Evolutionary conservation across 2,329 filamentous ascomycete genomes (phyloP).

Genomic region (Calonectria pseudoturangicola): DNA sequence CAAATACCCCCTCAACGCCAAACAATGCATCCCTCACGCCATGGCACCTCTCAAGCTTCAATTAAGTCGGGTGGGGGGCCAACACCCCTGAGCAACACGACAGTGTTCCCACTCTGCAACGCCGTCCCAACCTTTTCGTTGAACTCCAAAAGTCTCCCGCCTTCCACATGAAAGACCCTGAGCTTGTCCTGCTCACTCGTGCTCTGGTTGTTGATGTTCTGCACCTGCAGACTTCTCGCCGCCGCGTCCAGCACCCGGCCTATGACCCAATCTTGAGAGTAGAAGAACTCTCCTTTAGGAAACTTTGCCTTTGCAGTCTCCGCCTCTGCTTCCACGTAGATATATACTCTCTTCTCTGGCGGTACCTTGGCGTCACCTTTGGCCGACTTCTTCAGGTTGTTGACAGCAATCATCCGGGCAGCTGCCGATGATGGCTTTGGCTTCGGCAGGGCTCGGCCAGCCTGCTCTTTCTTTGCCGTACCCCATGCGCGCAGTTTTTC

Average conservation of each 20-base stretch:
- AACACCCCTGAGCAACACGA: conserved; percentile 90
- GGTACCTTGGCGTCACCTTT: conserved; percentile 92
- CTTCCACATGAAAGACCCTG: conserved; percentile 94
- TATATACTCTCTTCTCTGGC: conserved; percentile 89
- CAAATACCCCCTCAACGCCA: conserved; percentile 47
- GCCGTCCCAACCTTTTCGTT: conserved; percentile 86
- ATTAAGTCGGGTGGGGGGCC: conserved; percentile 86
- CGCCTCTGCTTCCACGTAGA: conserved; percentile 92
- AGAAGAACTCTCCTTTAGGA: conserved; percentile 88
- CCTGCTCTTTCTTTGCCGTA: conserved; percentile 80
- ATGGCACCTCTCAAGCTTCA: conserved; percentile 59
- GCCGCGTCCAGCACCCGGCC: conserved; percentile 88
- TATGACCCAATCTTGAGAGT: conserved; percentile 90
- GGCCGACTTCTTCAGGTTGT: conserved; percentile 87
- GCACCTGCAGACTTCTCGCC: conserved; percentile 84
- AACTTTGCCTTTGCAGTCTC: conserved; percentile 89
- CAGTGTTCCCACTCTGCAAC: conserved; percentile 88
- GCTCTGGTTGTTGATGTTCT: conserved; percentile 88
- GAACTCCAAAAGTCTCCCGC: conserved; percentile 89
- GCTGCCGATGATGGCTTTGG: conserved; percentile 78
- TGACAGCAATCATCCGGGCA: conserved; percentile 80
- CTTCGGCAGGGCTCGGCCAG: conserved; percentile 76
- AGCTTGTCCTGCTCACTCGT: conserved; percentile 86
- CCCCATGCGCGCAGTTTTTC: conserved; percentile 88
- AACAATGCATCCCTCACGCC: conserved; percentile 38